A percentile compares a stretch with the other conserved stretches of the same genome.
phyloP scores from a whole-genome alignment of 768 basidiomycete species.

The Suillus lakei region DNA sequence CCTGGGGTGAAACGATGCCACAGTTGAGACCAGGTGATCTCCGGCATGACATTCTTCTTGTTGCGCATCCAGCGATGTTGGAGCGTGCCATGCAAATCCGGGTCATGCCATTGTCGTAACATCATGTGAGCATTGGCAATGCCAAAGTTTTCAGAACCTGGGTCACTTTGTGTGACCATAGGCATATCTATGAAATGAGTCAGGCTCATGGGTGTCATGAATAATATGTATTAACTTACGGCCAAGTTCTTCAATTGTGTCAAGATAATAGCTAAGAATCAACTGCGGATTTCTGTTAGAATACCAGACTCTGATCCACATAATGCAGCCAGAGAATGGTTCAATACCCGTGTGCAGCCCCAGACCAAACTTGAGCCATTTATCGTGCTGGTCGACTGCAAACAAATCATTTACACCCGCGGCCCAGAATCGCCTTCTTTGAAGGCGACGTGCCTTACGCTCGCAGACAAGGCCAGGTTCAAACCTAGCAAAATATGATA shows the following conservation, averaged over 20 bases:
- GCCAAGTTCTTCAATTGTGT: constrained; percentile 16
- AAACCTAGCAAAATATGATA: constrained; percentile 5
- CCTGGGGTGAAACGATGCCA: constrained; percentile 36
- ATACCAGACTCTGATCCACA: constrained; percentile 34
- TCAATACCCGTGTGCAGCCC: constrained; percentile 32
- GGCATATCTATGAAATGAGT: constrained; percentile 35
- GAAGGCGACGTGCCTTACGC: constrained; percentile 25
- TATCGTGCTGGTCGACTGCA: constrained; percentile 51
- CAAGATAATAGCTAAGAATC: constrained; percentile 23
- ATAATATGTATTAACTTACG: constrained; percentile 13
- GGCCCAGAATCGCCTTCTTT: constrained; percentile 39
- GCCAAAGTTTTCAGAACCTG: constrained; percentile 46
- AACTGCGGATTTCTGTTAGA: constrained; percentile 28
- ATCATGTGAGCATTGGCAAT: constrained; percentile 49
- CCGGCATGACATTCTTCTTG: constrained; percentile 44
- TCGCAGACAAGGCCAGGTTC: constrained; percentile 28
- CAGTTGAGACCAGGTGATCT: constrained; percentile 46
- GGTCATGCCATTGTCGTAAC: constrained; percentile 44
- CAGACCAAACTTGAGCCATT: constrained; percentile 47
- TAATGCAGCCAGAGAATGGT: constrained; percentile 22
- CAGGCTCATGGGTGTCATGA: constrained; percentile 10
- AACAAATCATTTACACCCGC: constrained; percentile 48
- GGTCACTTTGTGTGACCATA: constrained; percentile 48
- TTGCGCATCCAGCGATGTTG: constrained; percentile 45
- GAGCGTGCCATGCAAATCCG: constrained; percentile 38